phyloP scores from a whole-genome alignment of 306 rosid species.

The Vigna hirtella region DNA sequence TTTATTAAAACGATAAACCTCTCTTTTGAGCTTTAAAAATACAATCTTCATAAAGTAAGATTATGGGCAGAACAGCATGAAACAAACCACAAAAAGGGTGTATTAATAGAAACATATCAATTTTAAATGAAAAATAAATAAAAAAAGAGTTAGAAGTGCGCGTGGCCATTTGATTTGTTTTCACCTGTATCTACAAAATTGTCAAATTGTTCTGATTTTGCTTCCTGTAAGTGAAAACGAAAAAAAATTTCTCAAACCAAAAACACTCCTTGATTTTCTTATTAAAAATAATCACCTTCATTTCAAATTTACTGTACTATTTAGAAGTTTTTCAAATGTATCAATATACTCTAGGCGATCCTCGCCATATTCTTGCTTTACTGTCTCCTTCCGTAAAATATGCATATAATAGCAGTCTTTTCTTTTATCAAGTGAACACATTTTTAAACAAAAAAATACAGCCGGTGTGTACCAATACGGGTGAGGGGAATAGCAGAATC shows the following conservation, averaged over 20 bases:
- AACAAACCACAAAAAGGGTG: constrained; percentile 21
- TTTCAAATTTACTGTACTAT: constrained; percentile 21
- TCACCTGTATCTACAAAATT: not conserved
- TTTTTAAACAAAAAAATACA: constrained; percentile 36
- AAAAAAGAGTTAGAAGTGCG: not conserved
- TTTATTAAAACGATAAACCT: not conserved
- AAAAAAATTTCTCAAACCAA: not conserved
- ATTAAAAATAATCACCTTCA: constrained; percentile 3
- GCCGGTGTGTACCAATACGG: not conserved
- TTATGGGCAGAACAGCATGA: not conserved
- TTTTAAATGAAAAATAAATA: not conserved
- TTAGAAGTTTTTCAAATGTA: not conserved
- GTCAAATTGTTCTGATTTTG: not conserved
- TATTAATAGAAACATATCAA: constrained; percentile 1
- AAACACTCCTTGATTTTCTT: not conserved
- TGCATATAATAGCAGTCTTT: not conserved
- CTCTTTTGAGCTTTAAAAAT: constrained; percentile 22
- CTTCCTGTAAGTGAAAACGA: not conserved
- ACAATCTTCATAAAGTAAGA: constrained; percentile 13
- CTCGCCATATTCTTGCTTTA: not conserved
- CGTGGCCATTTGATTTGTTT: not conserved
- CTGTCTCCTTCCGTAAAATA: not conserved
- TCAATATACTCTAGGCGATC: not conserved
- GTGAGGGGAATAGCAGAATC: not conserved
- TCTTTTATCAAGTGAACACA: not conserved